Conservation (phyloP, 1,139 yeast species). For the Kurtzmaniella natalensis region DNA sequence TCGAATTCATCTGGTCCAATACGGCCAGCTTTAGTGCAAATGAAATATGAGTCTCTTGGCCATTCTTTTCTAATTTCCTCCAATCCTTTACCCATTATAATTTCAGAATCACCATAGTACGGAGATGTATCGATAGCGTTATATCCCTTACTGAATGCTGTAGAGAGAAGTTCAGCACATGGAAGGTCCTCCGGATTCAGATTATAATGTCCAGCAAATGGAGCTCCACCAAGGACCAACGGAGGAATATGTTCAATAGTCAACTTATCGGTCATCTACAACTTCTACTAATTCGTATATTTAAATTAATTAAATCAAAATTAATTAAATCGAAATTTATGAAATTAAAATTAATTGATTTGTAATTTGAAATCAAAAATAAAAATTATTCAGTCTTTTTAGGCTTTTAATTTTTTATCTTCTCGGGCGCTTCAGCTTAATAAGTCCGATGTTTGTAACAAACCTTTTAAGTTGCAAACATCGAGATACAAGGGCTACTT, state of each 20-base stretch:
- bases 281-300: no score
- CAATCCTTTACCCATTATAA: conserved; percentile 65
- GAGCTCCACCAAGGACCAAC: conserved; percentile 80
- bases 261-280: no score
- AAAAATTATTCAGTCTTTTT: no score
- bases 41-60: conserved; percentile 59
- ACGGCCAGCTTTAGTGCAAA: conserved; percentile 89
- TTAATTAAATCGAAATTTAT: no score
- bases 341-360: not conserved
- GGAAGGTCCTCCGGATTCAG: conserved; percentile 60
- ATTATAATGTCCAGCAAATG: conserved; percentile 74
- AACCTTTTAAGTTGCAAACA: no score
- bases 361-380: no score
- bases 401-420: no score
- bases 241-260: conserved; percentile 44
- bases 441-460: no score
- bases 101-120: conserved; percentile 88
- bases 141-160: conserved; percentile 65
- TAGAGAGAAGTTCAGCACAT: conserved; percentile 49
- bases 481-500: no score
- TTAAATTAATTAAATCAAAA: no score
- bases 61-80: conserved; percentile 32
- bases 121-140: conserved; percentile 88
- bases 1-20: conserved; percentile 66
- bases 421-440: no score